Conservation (phyloP, 257 asterid species). For the Orobanche coerulescens region DNA sequence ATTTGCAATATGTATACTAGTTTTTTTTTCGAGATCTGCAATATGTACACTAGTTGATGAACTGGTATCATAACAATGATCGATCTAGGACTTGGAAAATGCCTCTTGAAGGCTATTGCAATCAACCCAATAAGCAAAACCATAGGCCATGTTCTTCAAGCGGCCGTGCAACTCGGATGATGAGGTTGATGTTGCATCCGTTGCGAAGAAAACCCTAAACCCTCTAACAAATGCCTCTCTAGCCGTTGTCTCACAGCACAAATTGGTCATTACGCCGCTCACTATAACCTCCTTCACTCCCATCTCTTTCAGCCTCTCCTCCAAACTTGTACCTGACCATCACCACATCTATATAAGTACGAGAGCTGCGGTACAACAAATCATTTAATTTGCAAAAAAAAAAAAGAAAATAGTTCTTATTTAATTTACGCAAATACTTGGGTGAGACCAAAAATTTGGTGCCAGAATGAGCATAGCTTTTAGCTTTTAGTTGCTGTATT, state of each 20-base stretch:
- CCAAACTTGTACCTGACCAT: constrained; percentile 65
- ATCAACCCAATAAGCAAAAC: constrained; percentile 66
- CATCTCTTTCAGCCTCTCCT: constrained; percentile 45
- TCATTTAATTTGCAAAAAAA: no score
- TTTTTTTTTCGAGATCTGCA: no score
- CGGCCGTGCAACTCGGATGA: constrained; percentile 59
- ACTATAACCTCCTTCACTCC: constrained; percentile 66
- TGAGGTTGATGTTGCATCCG: constrained; percentile 66
- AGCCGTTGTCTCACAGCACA: constrained; percentile 75
- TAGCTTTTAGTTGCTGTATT: no score
- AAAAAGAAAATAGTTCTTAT: no score
- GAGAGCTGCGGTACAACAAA: no score
- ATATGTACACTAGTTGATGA: background rate
- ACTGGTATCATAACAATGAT: no score
- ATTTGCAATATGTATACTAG: no score
- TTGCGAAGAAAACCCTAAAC: constrained; percentile 61
- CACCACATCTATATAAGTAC: no score
- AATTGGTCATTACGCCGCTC: constrained; percentile 69
- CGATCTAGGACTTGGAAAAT: constrained; percentile 27
- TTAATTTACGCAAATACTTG: no score
- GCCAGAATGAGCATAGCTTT: no score
- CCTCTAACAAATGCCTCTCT: constrained; percentile 73
- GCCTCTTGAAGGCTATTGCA: constrained; percentile 35
- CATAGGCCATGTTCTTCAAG: constrained; percentile 72
- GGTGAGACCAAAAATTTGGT: no score